A percentile compares a stretch with the other conserved stretches of the same genome.
phyloP scores from a whole-genome alignment of 345 rosid genomes.

The Erucastrum elatum region DNA sequence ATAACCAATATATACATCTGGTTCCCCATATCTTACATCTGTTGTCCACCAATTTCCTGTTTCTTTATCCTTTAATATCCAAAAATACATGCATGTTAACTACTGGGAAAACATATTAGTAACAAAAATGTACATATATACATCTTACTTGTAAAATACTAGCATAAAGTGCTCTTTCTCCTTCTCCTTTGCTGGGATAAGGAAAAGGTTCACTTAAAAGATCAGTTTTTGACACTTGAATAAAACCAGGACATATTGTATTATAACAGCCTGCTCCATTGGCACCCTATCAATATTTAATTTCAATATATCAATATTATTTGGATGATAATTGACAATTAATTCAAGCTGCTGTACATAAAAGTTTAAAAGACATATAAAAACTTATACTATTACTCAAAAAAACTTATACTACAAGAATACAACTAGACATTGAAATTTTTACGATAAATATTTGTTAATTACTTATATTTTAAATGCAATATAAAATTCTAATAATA shows the following conservation, averaged over 20 bases:
- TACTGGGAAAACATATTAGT: background rate
- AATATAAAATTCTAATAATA: too few species aligned
- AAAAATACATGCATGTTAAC: background rate
- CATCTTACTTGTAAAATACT: slow-evolving; percentile 7
- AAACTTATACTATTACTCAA: background rate
- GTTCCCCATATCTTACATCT: accelerated
- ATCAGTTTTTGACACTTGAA: slow-evolving; percentile 18
- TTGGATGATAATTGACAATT: background rate
- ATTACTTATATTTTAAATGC: too few species aligned
- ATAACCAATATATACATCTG: slow-evolving; percentile 5
- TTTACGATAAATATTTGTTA: background rate
- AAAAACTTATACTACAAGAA: background rate
- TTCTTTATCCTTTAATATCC: background rate
- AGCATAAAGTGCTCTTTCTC: background rate
- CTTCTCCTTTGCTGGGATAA: background rate
- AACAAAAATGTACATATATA: background rate
- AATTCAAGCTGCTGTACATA: background rate
- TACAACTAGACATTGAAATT: background rate
- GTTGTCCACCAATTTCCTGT: slow-evolving; percentile 22
- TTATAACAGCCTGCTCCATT: slow-evolving; percentile 26
- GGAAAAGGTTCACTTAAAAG: background rate
- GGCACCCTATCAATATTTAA: slow-evolving; percentile 15
- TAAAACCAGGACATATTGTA: slow-evolving; percentile 24
- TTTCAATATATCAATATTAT: background rate
- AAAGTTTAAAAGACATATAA: background rate